A percentile compares a stretch with the other conserved stretches of the same genome.
These are phyloP conservation scores for Neocatenulostroma microsporum DNA, from an alignment of 2,329 filamentous ascomycete genomes.

Conservation along the genomic window DNA sequence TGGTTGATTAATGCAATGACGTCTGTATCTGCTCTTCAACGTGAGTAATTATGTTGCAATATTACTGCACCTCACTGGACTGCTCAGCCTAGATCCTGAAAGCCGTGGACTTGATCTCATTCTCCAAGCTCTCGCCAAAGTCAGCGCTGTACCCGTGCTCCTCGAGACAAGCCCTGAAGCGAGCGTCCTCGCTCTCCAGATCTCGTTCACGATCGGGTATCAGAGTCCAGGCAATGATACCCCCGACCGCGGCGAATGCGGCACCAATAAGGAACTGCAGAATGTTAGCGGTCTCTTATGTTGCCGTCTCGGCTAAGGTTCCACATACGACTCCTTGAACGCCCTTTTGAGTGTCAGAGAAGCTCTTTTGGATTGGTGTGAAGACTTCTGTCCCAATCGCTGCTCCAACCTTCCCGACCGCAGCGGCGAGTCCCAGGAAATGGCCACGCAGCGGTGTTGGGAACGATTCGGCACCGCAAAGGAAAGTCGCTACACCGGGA, in stretches of 20 bases:
- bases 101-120: slow-evolving; percentile 10
- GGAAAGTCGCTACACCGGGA: slow-evolving; percentile 69
- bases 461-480: slow-evolving; percentile 72
- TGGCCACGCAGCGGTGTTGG: slow-evolving; percentile 74
- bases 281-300: too few species aligned
- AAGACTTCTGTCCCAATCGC: slow-evolving; percentile 77
- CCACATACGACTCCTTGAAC: slow-evolving; percentile 42
- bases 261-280: slow-evolving; percentile 48
- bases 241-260: slow-evolving; percentile 43
- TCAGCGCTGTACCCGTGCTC: slow-evolving; percentile 32
- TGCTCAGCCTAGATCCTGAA: slow-evolving; percentile 4
- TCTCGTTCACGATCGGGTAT: slow-evolving; percentile 39
- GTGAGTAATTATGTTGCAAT: too few species aligned
- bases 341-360: slow-evolving; percentile 30
- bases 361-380: slow-evolving; percentile 39
- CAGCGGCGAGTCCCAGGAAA: slow-evolving; percentile 61
- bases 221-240: slow-evolving; percentile 38
- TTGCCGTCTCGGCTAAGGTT: too few species aligned
- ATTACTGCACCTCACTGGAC: too few species aligned
- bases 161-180: slow-evolving; percentile 39
- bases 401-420: slow-evolving; percentile 62
- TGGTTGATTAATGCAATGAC: too few species aligned
- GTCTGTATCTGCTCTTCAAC: too few species aligned
- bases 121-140: slow-evolving; percentile 12
- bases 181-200: slow-evolving; percentile 39